Evolutionary conservation across 1,284 basidiomycete genomes (phyloP).

Genomic region (Chondrostereum purpureum): DNA sequence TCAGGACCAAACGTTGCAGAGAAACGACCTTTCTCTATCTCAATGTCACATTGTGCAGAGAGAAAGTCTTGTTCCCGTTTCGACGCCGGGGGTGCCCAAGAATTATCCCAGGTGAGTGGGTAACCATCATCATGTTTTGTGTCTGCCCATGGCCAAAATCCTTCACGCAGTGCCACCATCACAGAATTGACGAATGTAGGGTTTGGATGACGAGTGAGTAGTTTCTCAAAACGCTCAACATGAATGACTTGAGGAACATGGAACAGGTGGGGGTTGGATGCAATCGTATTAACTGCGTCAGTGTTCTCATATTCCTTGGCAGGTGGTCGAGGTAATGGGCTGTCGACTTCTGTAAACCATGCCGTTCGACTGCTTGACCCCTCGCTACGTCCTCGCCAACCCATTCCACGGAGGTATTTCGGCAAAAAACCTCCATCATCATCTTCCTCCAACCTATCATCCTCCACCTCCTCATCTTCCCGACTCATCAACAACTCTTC

Average conservation of each 20-base stretch:
- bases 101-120: constrained; percentile 16
- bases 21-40: constrained; percentile 22
- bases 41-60: constrained; percentile 19
- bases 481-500: no score
- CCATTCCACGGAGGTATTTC: no score
- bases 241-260: constrained; percentile 26
- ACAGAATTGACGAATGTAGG: constrained; percentile 26
- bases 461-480: no score
- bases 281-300: constrained; percentile 10
- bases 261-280: constrained; percentile 22
- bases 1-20: constrained; percentile 26
- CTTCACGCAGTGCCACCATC: constrained; percentile 19
- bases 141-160: constrained; percentile 33
- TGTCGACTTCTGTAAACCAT: neutral
- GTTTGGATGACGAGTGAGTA: constrained; percentile 23
- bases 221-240: constrained; percentile 16
- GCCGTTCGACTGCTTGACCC: neutral
- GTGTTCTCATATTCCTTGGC: neutral
- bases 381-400: no score
- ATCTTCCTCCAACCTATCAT: no score
- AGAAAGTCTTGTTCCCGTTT: constrained; percentile 17
- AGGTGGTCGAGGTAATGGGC: neutral
- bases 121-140: constrained; percentile 7
- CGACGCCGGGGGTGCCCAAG: constrained; percentile 5
- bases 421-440: no score